A percentile compares a stretch with the other conserved stretches of the same genome.
Evolutionary conservation across 2,329 filamentous ascomycete species (phyloP).

Genomic region (Karstenula rhodostoma): DNA sequence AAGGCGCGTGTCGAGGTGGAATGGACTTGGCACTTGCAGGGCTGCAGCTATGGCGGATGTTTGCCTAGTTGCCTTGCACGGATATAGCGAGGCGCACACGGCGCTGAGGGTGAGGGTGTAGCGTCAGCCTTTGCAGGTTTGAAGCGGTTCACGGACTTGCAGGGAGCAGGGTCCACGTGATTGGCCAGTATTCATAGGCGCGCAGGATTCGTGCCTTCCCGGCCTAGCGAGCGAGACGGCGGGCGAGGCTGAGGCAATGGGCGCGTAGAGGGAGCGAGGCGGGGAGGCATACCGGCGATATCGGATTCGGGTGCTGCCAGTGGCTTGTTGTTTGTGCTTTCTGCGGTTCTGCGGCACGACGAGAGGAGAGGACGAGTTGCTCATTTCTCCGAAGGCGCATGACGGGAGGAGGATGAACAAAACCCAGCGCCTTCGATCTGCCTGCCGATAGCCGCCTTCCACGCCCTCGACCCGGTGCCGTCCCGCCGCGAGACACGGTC

Average conservation of each 20-base stretch:
- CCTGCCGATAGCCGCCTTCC: conserved; percentile 13
- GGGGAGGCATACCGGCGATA: too few relatives aligned
- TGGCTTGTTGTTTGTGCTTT: not conserved
- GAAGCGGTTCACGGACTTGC: conserved; percentile 15
- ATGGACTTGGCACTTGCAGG: too few relatives aligned
- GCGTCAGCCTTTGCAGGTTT: conserved; percentile 21
- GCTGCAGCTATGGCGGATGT: not conserved
- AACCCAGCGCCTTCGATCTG: conserved; percentile 13
- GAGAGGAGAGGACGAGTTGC: too few relatives aligned
- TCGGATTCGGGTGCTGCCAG: not conserved
- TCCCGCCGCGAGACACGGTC: not conserved
- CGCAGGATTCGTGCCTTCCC: conserved; percentile 15
- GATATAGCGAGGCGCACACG: conserved; percentile 26
- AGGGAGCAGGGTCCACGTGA: conserved; percentile 19
- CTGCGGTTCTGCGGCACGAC: too few relatives aligned
- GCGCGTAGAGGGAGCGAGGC: conserved; percentile 20
- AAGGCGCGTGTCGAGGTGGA: not conserved
- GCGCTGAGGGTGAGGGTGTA: too few relatives aligned
- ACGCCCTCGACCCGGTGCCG: conserved; percentile 5
- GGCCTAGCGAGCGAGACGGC: conserved; percentile 12
- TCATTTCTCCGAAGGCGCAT: conserved; percentile 12
- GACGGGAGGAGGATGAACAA: conserved; percentile 19
- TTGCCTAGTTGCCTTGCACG: conserved; percentile 18
- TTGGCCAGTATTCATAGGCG: conserved; percentile 20
- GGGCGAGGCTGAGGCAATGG: conserved; percentile 19